Base-by-base conservation (phyloP, 352 stramenopile genomes). In the Phytophthora pisi region DNA sequence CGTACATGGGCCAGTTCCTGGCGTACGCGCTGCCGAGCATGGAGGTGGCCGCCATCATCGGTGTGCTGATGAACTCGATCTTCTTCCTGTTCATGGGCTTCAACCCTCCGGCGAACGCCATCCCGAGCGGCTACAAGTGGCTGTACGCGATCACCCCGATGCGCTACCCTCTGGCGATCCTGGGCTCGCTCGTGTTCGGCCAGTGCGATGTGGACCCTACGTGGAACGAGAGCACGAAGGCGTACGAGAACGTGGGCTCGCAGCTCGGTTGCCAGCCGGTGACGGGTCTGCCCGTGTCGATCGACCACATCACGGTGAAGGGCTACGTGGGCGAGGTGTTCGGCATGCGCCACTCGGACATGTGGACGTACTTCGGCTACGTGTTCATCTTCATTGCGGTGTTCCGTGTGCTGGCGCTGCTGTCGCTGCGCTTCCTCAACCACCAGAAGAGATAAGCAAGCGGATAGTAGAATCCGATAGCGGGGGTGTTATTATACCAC, bases 361-460 rank as follows among this genome's bases (percentile, higher is more conserved):
- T 81, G 70, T 72, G 73, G 76, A 24, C 28, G 11, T 51, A 73
- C 64, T 78, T 78, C 55, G 61, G 66, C 47, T 65, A 77, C 51
- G 60, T 72, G 16, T 56, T 79, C 11, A 55, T 70, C 28, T 80
- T 70, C 63, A 83, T 81, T 24, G 67, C 64, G 13, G 60, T 69
- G 23, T 77, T 81, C 45, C 64, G 70, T 15, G 7, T 79, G 4
- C 52, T 84, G 16, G 70, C 72, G 15, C 61, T 78, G 23, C 45
- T 83, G 43, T 68, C 60, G 18, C 65, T 84, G 59, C 64, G 72
- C 23, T 77, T 62, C 43, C 30, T 77, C 18, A 77, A 74, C 57
- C 68, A 77, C 50, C 72, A 79, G 66, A 76, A 73, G 64, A 36
- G 64, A 31, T 76, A 72, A 46, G 40, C 40, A 30, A 30, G 26